Evolutionary conservation across 2,329 filamentous ascomycete species (phyloP), one percentile per base, ranked within the genome.

Genomic region (Orbilia ellipsospora): DNA sequence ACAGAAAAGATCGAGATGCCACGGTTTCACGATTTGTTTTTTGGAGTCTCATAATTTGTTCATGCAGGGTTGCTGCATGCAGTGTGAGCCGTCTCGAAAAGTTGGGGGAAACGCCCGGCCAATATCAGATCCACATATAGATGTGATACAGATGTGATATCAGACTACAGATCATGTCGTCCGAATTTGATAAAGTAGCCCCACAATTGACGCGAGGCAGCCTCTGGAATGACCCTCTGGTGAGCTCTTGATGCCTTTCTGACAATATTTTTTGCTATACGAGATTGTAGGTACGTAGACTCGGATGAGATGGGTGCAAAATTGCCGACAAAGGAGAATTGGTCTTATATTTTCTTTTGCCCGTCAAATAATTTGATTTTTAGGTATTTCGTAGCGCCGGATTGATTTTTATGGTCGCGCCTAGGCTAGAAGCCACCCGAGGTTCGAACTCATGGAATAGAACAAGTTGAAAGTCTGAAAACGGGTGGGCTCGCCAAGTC

Each of bases 161-260:
- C 31, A 62, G 65, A 69, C 55, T 61, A 54, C 40, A 55, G 56
- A 62, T 61, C 31, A 6, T 48, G 56, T 45, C n/a, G 54, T 56
- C 31, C 31, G 31, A 36, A 36, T 36, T 36, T 7, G 10, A 36
- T 36, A 36, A 36, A 56, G 40, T 56, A 56, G 54, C 54, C 12
- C 28, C 54, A 40, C 13, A 56, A 56, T 28, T 36, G 31, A 36
- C 10, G 31, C 31, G 23, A 3, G 8, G 3, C 26, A 42, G 54
- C 28, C 18, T 56, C 40, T 23, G 50, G 50, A 23, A 20, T 52
- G n/a, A n/a, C 16, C 16, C 15, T 20, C 20, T 23, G 16, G 20
- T 18, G 50, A 52, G 50, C 50, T 52, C 50, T 52, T 26, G 20
- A 52, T 23, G 20, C 16, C 6, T 52, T 20, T 20, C n/a, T 52